Conservation (phyloP, 768 basidiomycete genomes). For the Lentinula aciculospora region DNA sequence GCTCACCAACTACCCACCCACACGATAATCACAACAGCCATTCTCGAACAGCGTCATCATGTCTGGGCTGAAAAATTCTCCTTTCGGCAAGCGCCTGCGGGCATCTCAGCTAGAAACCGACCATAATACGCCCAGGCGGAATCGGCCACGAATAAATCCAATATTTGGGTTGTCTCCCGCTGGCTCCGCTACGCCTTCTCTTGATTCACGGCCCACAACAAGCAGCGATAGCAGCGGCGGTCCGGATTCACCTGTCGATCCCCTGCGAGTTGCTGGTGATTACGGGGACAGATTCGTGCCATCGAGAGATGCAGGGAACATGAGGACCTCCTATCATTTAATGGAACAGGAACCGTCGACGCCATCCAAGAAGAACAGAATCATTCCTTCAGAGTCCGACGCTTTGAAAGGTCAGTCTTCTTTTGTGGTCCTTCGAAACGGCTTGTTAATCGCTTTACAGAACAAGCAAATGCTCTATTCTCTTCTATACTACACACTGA, state of each 20-base stretch:
- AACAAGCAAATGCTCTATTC: conserved; percentile 84
- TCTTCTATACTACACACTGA: conserved; percentile 71
- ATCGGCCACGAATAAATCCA: conserved; percentile 45
- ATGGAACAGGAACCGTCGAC: conserved; percentile 56
- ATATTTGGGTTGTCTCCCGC: conserved; percentile 41
- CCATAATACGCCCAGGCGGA: conserved; percentile 47
- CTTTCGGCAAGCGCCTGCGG: conserved; percentile 78
- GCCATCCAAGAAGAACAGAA: conserved; percentile 52
- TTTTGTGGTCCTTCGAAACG: not conserved
- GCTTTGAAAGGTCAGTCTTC: conserved; percentile 59
- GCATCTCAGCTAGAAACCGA: conserved; percentile 61
- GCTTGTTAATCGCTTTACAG: conserved; percentile 17
- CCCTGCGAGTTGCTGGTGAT: conserved; percentile 28
- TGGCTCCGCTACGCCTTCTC: conserved; percentile 46
- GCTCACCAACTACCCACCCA: no score
- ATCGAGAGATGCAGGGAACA: conserved; percentile 54
- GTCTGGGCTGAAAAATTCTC: conserved; percentile 80
- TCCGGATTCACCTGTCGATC: conserved; percentile 25
- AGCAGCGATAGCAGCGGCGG: conserved; percentile 50
- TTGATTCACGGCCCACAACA: conserved; percentile 48
- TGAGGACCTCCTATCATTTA: conserved; percentile 64
- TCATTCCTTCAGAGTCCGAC: conserved; percentile 66
- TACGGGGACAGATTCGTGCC: conserved; percentile 70
- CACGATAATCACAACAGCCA: not conserved
- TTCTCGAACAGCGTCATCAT: conserved; percentile 26